phyloP scores from a whole-genome alignment of 1,284 basidiomycete species.

The Ganoderma meredithae region DNA sequence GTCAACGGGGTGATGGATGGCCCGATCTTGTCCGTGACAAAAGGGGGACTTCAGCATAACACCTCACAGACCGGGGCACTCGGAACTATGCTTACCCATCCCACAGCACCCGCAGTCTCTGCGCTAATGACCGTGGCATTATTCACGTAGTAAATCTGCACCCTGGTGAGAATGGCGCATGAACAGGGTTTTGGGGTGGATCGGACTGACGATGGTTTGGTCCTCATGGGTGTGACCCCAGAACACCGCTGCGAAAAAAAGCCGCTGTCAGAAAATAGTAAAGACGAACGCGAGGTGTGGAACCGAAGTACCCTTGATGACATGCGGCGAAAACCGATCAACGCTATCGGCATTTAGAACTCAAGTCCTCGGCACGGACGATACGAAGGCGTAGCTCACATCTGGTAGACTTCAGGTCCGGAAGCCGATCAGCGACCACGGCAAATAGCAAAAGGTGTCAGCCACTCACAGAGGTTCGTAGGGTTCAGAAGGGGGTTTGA shows the following conservation, averaged over 20 bases:
- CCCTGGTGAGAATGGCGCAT: slow-evolving; percentile 6
- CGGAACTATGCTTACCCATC: slow-evolving; percentile 53
- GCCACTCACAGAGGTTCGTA: slow-evolving; percentile 67
- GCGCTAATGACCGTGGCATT: slow-evolving; percentile 70
- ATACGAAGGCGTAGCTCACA: slow-evolving; percentile 48
- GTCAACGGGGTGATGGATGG: slow-evolving; percentile 79
- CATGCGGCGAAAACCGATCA: slow-evolving; percentile 79
- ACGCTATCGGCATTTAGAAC: slow-evolving; percentile 55
- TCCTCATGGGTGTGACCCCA: slow-evolving; percentile 88
- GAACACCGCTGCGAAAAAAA: slow-evolving; percentile 64
- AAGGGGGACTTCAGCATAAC: not conserved
- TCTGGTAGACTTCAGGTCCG: slow-evolving; percentile 68
- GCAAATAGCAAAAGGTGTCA: not conserved
- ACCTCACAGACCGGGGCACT: too few relatives aligned
- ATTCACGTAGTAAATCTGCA: slow-evolving; percentile 77
- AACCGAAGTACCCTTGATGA: slow-evolving; percentile 69
- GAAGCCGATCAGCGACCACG: not conserved
- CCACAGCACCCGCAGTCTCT: slow-evolving; percentile 60
- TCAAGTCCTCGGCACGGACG: slow-evolving; percentile 25
- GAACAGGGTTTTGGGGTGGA: not conserved
- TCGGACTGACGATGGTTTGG: slow-evolving; percentile 64
- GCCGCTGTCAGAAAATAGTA: slow-evolving; percentile 24
- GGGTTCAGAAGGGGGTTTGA: slow-evolving; percentile 66
- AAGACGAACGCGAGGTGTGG: not conserved
- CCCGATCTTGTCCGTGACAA: slow-evolving; percentile 51